These are phyloP conservation scores for Volvox africanus DNA, from an alignment of 139 green algal genomes.

Conservation along the genomic window DNA sequence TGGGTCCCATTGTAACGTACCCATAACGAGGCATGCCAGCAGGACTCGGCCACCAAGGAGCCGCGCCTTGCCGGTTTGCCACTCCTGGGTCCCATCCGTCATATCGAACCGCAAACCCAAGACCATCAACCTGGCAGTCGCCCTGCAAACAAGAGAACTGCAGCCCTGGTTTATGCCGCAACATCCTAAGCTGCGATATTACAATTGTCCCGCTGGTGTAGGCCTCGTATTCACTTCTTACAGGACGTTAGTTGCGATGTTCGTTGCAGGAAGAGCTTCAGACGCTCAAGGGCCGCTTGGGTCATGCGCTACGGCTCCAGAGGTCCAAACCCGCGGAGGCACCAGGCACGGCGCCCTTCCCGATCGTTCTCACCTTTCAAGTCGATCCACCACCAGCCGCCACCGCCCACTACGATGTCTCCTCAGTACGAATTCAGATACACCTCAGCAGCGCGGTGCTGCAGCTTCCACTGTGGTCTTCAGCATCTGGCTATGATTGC, in stretches of 20 bases:
- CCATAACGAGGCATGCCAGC: too few relatives aligned
- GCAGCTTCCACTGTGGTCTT: neutral
- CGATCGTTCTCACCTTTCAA: constrained; percentile 10
- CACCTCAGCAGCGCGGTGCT: neutral
- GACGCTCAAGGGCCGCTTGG: constrained; percentile 20
- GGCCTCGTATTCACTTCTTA: too few relatives aligned
- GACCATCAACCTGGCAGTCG: too few relatives aligned
- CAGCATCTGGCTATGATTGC: neutral
- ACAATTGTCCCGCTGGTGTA: too few relatives aligned
- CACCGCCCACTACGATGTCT: constrained; percentile 24
- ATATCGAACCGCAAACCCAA: neutral
- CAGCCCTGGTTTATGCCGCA: too few relatives aligned
- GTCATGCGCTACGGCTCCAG: neutral
- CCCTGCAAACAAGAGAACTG: too few relatives aligned
- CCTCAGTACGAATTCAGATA: neutral
- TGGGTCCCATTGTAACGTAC: too few relatives aligned
- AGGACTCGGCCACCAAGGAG: too few relatives aligned
- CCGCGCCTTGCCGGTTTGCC: too few relatives aligned
- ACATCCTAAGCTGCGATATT: too few relatives aligned
- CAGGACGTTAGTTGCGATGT: too few relatives aligned
- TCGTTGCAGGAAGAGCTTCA: constrained; percentile 9
- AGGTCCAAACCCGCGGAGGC: neutral
- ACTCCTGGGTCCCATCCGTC: too few relatives aligned
- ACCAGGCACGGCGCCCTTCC: constrained; percentile 41
- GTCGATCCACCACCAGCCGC: constrained; percentile 13